A percentile compares a stretch with the other conserved stretches of the same genome.
phyloP scores from a whole-genome alignment of 2,329 filamentous ascomycete genomes.

The Aspergillus sp. region DNA sequence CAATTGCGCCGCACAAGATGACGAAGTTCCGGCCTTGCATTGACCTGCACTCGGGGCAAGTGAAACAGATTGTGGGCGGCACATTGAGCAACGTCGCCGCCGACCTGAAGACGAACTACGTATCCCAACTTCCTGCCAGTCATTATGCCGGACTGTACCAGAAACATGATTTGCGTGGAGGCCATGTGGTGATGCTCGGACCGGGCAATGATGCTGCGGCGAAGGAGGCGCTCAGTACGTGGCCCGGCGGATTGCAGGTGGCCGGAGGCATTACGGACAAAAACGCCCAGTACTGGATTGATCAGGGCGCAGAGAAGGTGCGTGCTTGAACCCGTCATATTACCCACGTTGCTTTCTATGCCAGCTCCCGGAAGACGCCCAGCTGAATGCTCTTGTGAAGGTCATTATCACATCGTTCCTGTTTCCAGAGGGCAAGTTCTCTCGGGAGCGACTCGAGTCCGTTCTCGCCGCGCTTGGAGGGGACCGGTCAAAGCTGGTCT shows the following conservation, averaged over 20 bases:
- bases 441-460: slow-evolving; percentile 69
- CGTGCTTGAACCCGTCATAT: slow-evolving; percentile 22
- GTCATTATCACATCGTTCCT: slow-evolving; percentile 96
- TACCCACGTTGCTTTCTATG: not conserved
- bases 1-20: slow-evolving; percentile 55
- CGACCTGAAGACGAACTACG: slow-evolving; percentile 84
- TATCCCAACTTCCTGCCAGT: slow-evolving; percentile 76
- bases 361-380: not conserved
- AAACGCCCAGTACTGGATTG: slow-evolving; percentile 85
- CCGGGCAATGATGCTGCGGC: slow-evolving; percentile 82
- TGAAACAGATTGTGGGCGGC: slow-evolving; percentile 97
- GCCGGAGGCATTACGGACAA: slow-evolving; percentile 88
- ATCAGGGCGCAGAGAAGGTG: slow-evolving; percentile 85
- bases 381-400: slow-evolving; percentile 31
- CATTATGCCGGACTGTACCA: slow-evolving; percentile 82
- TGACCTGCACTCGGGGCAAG: slow-evolving; percentile 93
- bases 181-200: slow-evolving; percentile 96
- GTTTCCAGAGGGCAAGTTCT: slow-evolving; percentile 82
- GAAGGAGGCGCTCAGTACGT: slow-evolving; percentile 70
- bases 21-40: slow-evolving; percentile 95
- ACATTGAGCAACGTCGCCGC: slow-evolving; percentile 70
- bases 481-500: slow-evolving; percentile 79
- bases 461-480: slow-evolving; percentile 71
- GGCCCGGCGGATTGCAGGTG: slow-evolving; percentile 80
- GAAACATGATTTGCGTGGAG: slow-evolving; percentile 70